Base-by-base conservation (phyloP, 805 yeast species). In the Metschnikowia drakensbergensis region DNA sequence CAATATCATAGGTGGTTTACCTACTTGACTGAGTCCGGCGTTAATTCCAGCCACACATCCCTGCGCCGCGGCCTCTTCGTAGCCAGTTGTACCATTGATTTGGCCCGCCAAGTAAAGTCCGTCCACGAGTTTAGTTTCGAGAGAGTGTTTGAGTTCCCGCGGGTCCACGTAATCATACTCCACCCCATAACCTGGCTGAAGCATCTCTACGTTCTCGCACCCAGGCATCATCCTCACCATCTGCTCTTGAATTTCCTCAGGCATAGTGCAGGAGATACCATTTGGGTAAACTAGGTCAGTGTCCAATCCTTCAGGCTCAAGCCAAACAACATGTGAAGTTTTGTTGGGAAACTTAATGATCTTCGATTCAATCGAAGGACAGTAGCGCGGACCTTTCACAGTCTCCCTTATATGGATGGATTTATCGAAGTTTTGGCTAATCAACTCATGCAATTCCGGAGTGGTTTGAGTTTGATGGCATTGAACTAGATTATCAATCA, bases 171-270 rank as follows among this genome's bases (percentile, higher is more conserved):
- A 94, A 61, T 94, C 99, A 63, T 94, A 94, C 66, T 94, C 99
- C 2, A 94, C 99, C n/a, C 99, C 99, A 63, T 94, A 94, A 0
- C 97, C 99, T 0, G 97, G 97, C 62, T 91, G 97, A 9, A 85
- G 63, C 87, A 94, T 88, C n/a, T 69, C 72, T 0, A 86, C 97
- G 54, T 87, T 82, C 58, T 88, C 96, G 43, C 96, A 77, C 0
- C 99, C 99, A 3, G 89, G 86, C 52, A 94, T 87, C 71, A 88
- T 70, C 50, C 76, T 72, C 47, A 94, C 77, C 76, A 91, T 77
- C 54, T 79, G 73, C 23, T 76, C 76, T 66, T 94, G 99, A 29
- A 91, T 84, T 25, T 92, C 97, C 33, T 82, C 94, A 0, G 99
- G 99, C 96, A 94, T 86, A 0, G 99, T 90, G 58, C 91, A 86